phyloP scores from a whole-genome alignment of 2,329 filamentous ascomycete genomes.

The Cryphonectria parasitica region DNA sequence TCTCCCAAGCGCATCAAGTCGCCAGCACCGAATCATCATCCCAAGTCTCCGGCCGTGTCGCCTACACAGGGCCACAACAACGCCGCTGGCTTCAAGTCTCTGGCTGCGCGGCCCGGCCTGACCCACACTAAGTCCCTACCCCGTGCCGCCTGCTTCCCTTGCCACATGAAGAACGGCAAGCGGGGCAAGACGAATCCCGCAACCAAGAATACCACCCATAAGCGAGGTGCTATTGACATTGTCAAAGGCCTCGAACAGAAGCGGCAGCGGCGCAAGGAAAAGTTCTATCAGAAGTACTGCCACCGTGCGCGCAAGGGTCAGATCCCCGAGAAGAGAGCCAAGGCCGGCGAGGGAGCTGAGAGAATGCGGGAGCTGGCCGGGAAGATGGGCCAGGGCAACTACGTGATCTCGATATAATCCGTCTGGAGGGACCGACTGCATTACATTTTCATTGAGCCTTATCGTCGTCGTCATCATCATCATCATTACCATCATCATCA shows the following conservation, averaged over 20 bases:
- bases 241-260: constrained; percentile 96
- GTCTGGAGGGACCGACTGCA: constrained; percentile 15
- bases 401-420: constrained; percentile 72
- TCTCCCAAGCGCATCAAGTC: constrained; percentile 74
- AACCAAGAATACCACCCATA: constrained; percentile 60
- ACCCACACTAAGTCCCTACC: constrained; percentile 87
- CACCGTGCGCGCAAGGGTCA: constrained; percentile 76
- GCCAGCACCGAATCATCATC: constrained; percentile 64
- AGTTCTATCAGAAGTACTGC: constrained; percentile 87
- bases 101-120: constrained; percentile 65
- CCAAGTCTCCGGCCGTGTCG: constrained; percentile 53
- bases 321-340: constrained; percentile 63
- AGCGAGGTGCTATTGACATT: constrained; percentile 95
- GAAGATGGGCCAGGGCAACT: constrained; percentile 73
- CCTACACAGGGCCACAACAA: constrained; percentile 46
- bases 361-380: constrained; percentile 91
- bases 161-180: constrained; percentile 47
- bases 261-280: constrained; percentile 88
- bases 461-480: constrained; percentile 5
- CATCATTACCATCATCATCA: constrained; percentile 10
- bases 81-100: constrained; percentile 48
- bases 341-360: constrained; percentile 86
- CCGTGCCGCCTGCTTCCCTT: constrained; percentile 73
- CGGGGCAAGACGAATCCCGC: constrained; percentile 36
- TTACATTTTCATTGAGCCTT: constrained; percentile 1